Evolutionary conservation across 805 yeast species (phyloP), one percentile per base, ranked within the genome.

Genomic region (Ogataea minuta): DNA sequence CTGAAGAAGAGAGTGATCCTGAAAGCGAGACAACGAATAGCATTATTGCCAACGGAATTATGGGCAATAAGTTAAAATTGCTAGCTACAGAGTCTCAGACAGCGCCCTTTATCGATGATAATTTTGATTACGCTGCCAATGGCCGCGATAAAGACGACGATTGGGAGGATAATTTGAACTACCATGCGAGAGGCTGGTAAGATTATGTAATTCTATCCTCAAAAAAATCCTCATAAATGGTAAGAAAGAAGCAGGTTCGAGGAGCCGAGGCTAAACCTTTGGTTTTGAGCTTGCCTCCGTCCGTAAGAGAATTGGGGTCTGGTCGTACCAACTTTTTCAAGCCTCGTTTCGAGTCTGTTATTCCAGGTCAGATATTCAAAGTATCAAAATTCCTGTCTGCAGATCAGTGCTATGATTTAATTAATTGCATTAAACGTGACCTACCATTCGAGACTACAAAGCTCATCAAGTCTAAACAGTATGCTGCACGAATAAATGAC

Each of bases 401-500:
- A 6, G 59, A 59, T 9, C 49, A 68, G 29, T 71, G 77, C 49
- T 50, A 60, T 34, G 73, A 68, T 27, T 43, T 72, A 33, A 66
- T 72, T 9, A 43, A 49, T 12, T 24, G 21, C 11, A 62, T 69
- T 28, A 56, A 53, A 25, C 39, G 36, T 1, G 26, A 35, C 2
- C 32, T 54, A 13, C 50, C 43, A 4, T 23, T 76, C 12, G 74
- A 64, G 41, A 74, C 78, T 0, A 76, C 79, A 0, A 79, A 76
- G 2, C 42, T 68, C 38, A 54, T 67, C 8, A 74, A 73, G 42
- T 67, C 73, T 23, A 74, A 65, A 45, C 70, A 67, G 9, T 79
- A 76, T 46, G 84, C 84, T 2, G 75, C 76, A 0, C 59, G 85
- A 26, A 68, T 67, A 29, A 79, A 79, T 47, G 84, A 78, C 48